Evolutionary conservation across 2,329 filamentous ascomycete species (phyloP).

Genomic region (Sporothrix protearum): DNA sequence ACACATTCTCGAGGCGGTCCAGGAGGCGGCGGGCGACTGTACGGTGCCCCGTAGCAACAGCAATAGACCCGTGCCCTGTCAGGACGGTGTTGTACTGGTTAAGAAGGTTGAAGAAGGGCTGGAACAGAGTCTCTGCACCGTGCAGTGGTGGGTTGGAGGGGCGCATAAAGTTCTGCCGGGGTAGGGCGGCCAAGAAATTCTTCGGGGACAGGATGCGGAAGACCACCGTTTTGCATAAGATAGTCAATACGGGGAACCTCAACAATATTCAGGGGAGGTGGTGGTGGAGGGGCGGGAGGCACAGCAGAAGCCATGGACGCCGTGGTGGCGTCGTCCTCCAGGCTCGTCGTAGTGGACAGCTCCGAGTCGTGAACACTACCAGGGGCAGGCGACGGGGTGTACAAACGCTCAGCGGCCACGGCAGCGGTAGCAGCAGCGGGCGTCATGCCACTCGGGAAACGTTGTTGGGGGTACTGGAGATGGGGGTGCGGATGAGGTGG

Average conservation of each 20-base stretch:
- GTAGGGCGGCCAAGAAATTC: slow-evolving; percentile 65
- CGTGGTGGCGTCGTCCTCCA: background rate
- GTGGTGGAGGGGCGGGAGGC: slow-evolving; percentile 65
- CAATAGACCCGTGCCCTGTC: slow-evolving; percentile 78
- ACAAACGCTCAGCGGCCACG: slow-evolving; percentile 36
- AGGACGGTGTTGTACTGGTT: slow-evolving; percentile 84
- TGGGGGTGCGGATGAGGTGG: slow-evolving; percentile 43
- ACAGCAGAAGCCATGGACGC: slow-evolving; percentile 31
- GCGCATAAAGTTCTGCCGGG: slow-evolving; percentile 49
- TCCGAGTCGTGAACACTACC: slow-evolving; percentile 15
- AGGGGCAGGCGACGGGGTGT: slow-evolving; percentile 26
- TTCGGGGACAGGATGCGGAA: slow-evolving; percentile 69
- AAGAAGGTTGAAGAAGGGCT: slow-evolving; percentile 75
- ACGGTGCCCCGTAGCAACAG: slow-evolving; percentile 90
- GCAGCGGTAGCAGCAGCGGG: slow-evolving; percentile 8
- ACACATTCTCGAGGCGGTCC: slow-evolving; percentile 89
- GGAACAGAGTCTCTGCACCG: slow-evolving; percentile 71
- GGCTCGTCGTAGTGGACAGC: slow-evolving; percentile 12
- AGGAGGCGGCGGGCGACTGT: slow-evolving; percentile 88
- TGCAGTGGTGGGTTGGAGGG: slow-evolving; percentile 62
- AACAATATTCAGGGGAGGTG: slow-evolving; percentile 65
- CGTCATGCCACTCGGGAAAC: background rate
- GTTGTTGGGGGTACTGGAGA: background rate
- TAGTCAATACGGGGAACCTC: slow-evolving; percentile 86
- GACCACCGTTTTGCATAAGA: slow-evolving; percentile 80